Conservation (phyloP, 2,329 filamentous ascomycete species). For the Atkinsonella hypoxylon region DNA sequence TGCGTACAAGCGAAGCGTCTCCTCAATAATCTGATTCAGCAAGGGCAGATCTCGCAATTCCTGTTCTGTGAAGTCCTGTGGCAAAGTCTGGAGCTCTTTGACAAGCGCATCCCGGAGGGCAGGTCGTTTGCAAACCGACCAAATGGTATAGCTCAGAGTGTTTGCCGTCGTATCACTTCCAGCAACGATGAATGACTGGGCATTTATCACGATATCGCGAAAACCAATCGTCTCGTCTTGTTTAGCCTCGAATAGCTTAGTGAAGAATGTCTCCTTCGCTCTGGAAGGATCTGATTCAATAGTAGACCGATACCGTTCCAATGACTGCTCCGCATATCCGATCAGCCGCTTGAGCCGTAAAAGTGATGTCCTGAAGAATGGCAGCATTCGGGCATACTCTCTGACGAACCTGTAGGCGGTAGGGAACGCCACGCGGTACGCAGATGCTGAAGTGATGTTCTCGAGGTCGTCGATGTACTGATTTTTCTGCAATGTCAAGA, state of each 20-base stretch:
- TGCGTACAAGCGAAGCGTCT: conserved; percentile 31
- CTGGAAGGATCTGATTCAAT: conserved; percentile 10
- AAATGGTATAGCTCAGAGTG: conserved; percentile 36
- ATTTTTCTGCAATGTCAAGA: conserved; percentile 12
- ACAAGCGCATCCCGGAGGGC: conserved; percentile 20
- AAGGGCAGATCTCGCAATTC: conserved; percentile 20
- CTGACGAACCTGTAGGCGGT: conserved; percentile 13
- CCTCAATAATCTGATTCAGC: conserved; percentile 30
- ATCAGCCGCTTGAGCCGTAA: conserved; percentile 9
- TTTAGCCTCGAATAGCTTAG: conserved; percentile 24
- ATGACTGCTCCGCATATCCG: conserved; percentile 16
- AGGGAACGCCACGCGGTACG: conserved; percentile 18
- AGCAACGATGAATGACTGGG: conserved; percentile 33
- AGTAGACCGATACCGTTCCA: conserved; percentile 16
- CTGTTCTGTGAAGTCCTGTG: conserved; percentile 13
- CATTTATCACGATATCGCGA: conserved; percentile 26
- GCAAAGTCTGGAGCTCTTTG: conserved; percentile 22
- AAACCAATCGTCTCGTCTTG: conserved; percentile 15
- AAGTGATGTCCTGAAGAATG: conserved; percentile 11
- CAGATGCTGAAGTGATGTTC: conserved; percentile 12
- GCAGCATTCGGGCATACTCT: conserved; percentile 11
- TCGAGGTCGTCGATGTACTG: conserved; percentile 28
- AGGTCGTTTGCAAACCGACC: conserved; percentile 22
- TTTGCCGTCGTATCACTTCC: conserved; percentile 40
- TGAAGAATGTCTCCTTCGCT: conserved; percentile 23